Evolutionary conservation across 768 basidiomycete species (phyloP).

Genomic region (Tulasnella sp.): DNA sequence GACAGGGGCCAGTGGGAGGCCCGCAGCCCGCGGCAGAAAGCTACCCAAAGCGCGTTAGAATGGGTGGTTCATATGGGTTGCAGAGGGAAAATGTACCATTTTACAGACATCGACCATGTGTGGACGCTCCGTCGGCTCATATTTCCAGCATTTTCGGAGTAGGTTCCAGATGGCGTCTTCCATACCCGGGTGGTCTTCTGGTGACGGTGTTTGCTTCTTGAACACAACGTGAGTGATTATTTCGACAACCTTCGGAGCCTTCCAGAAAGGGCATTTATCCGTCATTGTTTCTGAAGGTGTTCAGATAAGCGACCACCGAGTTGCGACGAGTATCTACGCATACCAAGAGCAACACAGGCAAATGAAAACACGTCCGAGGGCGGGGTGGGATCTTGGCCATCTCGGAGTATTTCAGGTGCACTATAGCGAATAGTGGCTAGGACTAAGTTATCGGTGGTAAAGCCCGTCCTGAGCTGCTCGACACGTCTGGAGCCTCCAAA

Average conservation of each 20-base stretch:
- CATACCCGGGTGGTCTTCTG: background rate
- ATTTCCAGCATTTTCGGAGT: background rate
- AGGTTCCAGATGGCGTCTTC: background rate
- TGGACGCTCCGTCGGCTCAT: background rate
- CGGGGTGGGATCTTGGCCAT: background rate
- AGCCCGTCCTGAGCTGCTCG: background rate
- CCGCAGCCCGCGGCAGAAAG: too few species aligned
- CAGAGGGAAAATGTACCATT: too few species aligned
- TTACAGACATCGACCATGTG: background rate
- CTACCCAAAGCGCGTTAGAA: too few species aligned
- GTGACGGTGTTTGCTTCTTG: background rate
- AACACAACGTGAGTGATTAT: background rate
- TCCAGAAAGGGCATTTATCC: background rate
- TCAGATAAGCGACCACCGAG: too few species aligned
- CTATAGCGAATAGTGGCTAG: background rate
- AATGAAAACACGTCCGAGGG: background rate
- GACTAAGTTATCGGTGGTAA: background rate
- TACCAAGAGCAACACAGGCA: conserved; percentile 5
- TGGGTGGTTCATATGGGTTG: too few species aligned
- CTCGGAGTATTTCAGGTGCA: background rate
- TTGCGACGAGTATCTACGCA: background rate
- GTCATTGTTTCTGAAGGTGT: background rate
- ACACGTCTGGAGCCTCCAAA: background rate
- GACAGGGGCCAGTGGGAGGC: too few species aligned
- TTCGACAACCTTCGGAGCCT: background rate